Evolutionary conservation across 805 yeast genomes (phyloP), one percentile per base, ranked within the genome.

Genomic region (Nakazawaea ernobii): DNA sequence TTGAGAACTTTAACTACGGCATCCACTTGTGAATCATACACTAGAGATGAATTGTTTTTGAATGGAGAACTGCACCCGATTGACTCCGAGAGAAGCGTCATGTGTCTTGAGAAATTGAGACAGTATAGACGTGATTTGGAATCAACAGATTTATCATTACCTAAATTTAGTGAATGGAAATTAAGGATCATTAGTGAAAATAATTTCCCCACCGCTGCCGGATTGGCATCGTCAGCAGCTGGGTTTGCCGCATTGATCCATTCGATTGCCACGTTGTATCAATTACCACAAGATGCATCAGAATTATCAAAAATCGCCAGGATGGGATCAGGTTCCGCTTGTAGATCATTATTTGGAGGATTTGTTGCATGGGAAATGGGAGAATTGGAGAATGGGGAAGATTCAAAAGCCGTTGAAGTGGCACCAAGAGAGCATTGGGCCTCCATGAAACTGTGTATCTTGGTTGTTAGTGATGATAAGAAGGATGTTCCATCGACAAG

Each of bases 291-390:
- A 60, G 78, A 85, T 51, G 73, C 78, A 59, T 85, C 94, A 20
- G 96, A 90, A 60, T 76, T 94, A 53, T 87, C 96, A 53, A 85
- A 84, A 61, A 86, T 94, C 60, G 99, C 99, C 11, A 82, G 99
- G 68, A 92, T 90, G 69, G 99, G 99, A 30, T 90, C 97, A 6
- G 99, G 99, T 2, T 89, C 97, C 11, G 99, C 99, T 6, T 94
- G 99, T 69, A 79, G 99, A 66, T 94, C 98, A 8, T 72, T 94
- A 52, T 89, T 88, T 67, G 98, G 99, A 42, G 99, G 99, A 7
- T 94, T 82, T 61, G 99, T 94, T 10, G 98, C 98, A 3, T 94
- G 99, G 99, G 97, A 94, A 66, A 90, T 91, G 97, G 99, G 99
- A 49, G 54, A 57, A 3, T 53, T 60, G 49, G 67, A 53, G 0